A percentile compares a stretch with the other conserved stretches of the same genome.
These are phyloP conservation scores for Ceratobasidium sp. DNA, from an alignment of 1,284 basidiomycete species.

Conservation along the genomic window DNA sequence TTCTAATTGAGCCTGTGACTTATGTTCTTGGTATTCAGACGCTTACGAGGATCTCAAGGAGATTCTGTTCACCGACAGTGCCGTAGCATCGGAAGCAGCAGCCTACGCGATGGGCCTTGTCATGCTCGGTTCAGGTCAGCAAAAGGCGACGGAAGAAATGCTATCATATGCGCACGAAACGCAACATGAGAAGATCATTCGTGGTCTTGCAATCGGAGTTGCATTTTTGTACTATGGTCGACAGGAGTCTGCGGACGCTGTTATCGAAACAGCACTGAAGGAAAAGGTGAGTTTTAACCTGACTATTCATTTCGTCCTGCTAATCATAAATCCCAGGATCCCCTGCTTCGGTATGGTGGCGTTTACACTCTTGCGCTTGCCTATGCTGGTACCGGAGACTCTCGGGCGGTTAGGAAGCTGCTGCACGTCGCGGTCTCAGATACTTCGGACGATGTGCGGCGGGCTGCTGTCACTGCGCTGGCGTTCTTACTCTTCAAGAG, in stretches of 20 bases:
- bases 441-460: constrained; percentile 93
- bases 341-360: constrained; percentile 93
- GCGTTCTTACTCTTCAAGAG: constrained; percentile 97
- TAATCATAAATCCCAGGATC: constrained; percentile 68
- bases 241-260: constrained; percentile 86
- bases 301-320: background rate
- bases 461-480: constrained; percentile 92
- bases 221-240: constrained; percentile 91
- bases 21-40: constrained; percentile 58
- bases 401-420: constrained; percentile 87
- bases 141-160: constrained; percentile 89
- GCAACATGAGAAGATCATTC: constrained; percentile 97
- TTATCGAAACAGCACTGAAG: constrained; percentile 76
- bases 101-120: constrained; percentile 96
- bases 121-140: constrained; percentile 90
- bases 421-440: constrained; percentile 96
- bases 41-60: constrained; percentile 92
- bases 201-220: constrained; percentile 89
- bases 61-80: constrained; percentile 89
- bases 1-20: background rate
- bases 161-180: constrained; percentile 93
- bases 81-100: constrained; percentile 91
- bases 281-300: constrained; percentile 75
- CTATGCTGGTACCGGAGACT: constrained; percentile 94
- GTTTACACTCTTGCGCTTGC: constrained; percentile 95